These are phyloP conservation scores for Huntiella savannae DNA, from an alignment of 2,329 filamentous ascomycete species.

Conservation along the genomic window DNA sequence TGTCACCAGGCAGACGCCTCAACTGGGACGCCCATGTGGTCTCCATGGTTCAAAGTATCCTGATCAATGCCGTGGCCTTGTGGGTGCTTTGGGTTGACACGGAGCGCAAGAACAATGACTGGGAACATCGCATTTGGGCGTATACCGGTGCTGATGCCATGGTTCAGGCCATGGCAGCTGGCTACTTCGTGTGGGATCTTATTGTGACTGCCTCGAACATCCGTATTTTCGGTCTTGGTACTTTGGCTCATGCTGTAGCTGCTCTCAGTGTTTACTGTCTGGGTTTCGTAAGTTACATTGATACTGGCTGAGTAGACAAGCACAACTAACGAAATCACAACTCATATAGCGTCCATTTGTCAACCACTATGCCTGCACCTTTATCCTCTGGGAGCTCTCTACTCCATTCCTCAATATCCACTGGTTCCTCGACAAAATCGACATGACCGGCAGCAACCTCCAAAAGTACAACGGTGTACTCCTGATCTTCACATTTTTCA, in stretches of 20 bases:
- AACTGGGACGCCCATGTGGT: slow-evolving; percentile 82
- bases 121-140: slow-evolving; percentile 53
- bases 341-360: slow-evolving; percentile 52
- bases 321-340: slow-evolving; percentile 1
- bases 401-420: slow-evolving; percentile 74
- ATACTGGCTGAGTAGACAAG: not conserved
- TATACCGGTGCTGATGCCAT: slow-evolving; percentile 55
- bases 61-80: slow-evolving; percentile 55
- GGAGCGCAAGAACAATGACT: slow-evolving; percentile 46
- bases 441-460: slow-evolving; percentile 52
- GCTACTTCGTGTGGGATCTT: slow-evolving; percentile 75
- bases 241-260: slow-evolving; percentile 57
- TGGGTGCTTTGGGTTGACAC: slow-evolving; percentile 53
- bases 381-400: slow-evolving; percentile 76
- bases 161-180: slow-evolving; percentile 56
- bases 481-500: slow-evolving; percentile 57
- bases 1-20: slow-evolving; percentile 40
- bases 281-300: slow-evolving; percentile 49
- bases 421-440: slow-evolving; percentile 81
- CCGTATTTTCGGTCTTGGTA: slow-evolving; percentile 54
- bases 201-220: slow-evolving; percentile 48
- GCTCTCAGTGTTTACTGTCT: slow-evolving; percentile 57
- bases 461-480: slow-evolving; percentile 63
- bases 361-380: slow-evolving; percentile 63
- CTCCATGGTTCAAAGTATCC: slow-evolving; percentile 55